Conservation (phyloP, 768 basidiomycete genomes). For the Pulveroboletus sp. region DNA sequence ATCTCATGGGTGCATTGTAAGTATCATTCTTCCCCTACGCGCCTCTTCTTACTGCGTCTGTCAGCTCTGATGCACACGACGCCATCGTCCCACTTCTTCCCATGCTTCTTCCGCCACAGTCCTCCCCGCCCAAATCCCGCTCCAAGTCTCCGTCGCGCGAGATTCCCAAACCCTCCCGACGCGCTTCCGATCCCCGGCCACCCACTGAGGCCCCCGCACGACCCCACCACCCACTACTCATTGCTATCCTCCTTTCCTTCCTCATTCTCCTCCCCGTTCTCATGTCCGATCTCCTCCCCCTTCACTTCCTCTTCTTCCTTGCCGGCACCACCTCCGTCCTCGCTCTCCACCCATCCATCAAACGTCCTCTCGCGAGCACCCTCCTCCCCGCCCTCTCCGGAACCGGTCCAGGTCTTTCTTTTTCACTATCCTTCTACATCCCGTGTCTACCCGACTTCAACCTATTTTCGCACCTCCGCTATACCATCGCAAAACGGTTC, state of each 20-base stretch:
- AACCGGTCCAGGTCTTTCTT: constrained; percentile 16
- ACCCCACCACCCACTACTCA: constrained; percentile 34
- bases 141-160: constrained; percentile 14
- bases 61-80: constrained; percentile 63
- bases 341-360: constrained; percentile 12
- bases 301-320: constrained; percentile 43
- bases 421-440: constrained; percentile 8
- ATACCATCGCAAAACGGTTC: too few relatives aligned
- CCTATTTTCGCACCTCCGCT: too few relatives aligned
- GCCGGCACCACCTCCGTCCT: constrained; percentile 14
- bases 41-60: background rate
- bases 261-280: constrained; percentile 46
- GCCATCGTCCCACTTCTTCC: constrained; percentile 45
- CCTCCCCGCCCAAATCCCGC: constrained; percentile 48
- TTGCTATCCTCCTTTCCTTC: constrained; percentile 35
- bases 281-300: constrained; percentile 40
- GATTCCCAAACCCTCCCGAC: constrained; percentile 7
- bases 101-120: constrained; percentile 43
- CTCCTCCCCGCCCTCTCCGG: constrained; percentile 7
- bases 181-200: background rate
- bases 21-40: constrained; percentile 19
- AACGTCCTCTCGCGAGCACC: background rate
- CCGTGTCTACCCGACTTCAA: constrained; percentile 8
- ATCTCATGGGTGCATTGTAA: constrained; percentile 83
- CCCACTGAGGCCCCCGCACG: background rate